Evolutionary conservation across 306 rosid genomes (phyloP).

Genomic region (Begonia fuchsioides): DNA sequence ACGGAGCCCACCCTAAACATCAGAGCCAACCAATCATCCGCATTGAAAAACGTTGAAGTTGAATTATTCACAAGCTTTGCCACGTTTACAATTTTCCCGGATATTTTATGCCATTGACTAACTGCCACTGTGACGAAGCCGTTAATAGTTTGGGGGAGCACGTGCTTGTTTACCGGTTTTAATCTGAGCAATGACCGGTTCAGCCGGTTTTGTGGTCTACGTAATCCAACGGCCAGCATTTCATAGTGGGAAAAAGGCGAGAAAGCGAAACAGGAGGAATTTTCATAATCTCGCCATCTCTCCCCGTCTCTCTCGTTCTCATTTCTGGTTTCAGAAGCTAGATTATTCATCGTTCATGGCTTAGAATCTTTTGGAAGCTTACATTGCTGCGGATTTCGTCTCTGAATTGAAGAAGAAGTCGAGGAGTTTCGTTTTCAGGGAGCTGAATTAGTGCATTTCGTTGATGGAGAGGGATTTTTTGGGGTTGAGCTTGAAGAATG

Average conservation of each 20-base stretch:
- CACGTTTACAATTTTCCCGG: background rate
- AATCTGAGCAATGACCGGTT: conserved; percentile 11
- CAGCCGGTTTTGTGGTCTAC: conserved; percentile 16
- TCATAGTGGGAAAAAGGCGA: background rate
- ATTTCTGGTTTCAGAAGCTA: conserved; percentile 6
- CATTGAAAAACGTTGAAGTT: no score
- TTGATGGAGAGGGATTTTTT: conserved; percentile 64
- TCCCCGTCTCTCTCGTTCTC: background rate
- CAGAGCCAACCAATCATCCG: no score
- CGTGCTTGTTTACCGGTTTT: conserved; percentile 25
- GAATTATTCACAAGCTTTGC: background rate
- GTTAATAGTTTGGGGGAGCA: conserved; percentile 10
- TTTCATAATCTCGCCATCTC: background rate
- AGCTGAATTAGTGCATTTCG: conserved; percentile 1
- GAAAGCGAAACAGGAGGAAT: conserved; percentile 2
- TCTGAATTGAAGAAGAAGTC: conserved; percentile 1
- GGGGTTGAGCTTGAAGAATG: conserved; percentile 38
- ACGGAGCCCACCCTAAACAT: no score
- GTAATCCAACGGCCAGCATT: conserved; percentile 22
- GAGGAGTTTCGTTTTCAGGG: background rate
- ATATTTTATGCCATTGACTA: background rate
- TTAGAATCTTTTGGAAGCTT: background rate
- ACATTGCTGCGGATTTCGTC: background rate
- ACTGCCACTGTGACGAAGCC: conserved; percentile 1
- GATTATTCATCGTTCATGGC: background rate